Evolutionary conservation across 352 stramenopile genomes (phyloP).

Genomic region (Phytopythium oedochilum): DNA sequence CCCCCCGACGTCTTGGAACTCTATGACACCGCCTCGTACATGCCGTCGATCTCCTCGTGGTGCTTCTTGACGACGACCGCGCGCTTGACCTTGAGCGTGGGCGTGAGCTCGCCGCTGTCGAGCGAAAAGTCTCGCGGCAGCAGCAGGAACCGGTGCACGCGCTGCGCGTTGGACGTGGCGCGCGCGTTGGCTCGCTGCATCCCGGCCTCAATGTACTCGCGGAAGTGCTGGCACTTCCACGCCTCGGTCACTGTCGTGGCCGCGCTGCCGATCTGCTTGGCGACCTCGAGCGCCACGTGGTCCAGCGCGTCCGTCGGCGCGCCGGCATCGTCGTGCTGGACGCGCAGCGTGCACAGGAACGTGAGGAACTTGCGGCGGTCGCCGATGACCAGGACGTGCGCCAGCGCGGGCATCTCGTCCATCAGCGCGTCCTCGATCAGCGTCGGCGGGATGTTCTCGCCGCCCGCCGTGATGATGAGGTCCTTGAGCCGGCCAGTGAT

Average conservation of each 20-base stretch:
- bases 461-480: slow-evolving; percentile 88
- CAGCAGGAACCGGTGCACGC: slow-evolving; percentile 74
- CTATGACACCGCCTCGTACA: too few relatives aligned
- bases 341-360: slow-evolving; percentile 69
- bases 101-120: slow-evolving; percentile 83
- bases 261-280: slow-evolving; percentile 31
- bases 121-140: slow-evolving; percentile 77
- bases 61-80: slow-evolving; percentile 83
- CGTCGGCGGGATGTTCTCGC: slow-evolving; percentile 88
- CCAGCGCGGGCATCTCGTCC: slow-evolving; percentile 53
- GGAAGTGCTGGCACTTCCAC: slow-evolving; percentile 38
- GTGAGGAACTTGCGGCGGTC: slow-evolving; percentile 86
- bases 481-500: slow-evolving; percentile 93
- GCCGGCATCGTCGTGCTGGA: slow-evolving; percentile 43
- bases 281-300: slow-evolving; percentile 38
- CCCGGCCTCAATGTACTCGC: slow-evolving; percentile 57
- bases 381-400: slow-evolving; percentile 85
- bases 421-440: slow-evolving; percentile 84
- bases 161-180: slow-evolving; percentile 37
- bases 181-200: slow-evolving; percentile 52
- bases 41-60: slow-evolving; percentile 69
- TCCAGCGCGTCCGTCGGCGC: slow-evolving; percentile 58
- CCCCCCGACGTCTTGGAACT: too few relatives aligned
- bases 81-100: slow-evolving; percentile 94
- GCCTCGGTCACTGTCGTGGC: slow-evolving; percentile 69